These are phyloP conservation scores for Carpinus fangiana DNA, from an alignment of 306 rosid genomes.

Conservation along the genomic window DNA sequence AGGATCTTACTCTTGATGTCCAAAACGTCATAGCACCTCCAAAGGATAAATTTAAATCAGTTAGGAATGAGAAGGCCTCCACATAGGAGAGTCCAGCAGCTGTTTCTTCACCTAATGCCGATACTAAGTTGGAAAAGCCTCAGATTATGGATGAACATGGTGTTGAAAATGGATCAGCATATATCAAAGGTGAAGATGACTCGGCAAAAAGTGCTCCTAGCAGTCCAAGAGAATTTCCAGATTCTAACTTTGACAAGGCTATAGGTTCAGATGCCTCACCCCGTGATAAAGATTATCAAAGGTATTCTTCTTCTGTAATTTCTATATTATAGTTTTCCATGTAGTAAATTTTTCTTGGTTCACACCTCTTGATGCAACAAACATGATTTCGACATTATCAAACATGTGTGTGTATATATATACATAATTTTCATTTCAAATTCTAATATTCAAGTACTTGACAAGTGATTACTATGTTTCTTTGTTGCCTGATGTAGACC, in stretches of 20 bases:
- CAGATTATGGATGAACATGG: slow-evolving; percentile 51
- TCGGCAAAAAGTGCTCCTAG: slow-evolving; percentile 66
- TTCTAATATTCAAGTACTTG: not conserved
- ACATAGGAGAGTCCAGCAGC: slow-evolving; percentile 48
- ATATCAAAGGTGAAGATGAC: slow-evolving; percentile 59
- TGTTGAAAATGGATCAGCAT: slow-evolving; percentile 68
- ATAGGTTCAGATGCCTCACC: slow-evolving; percentile 64
- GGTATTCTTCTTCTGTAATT: slow-evolving; percentile 51
- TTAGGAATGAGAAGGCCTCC: slow-evolving; percentile 38
- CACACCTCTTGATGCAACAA: not conserved
- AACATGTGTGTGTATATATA: not conserved
- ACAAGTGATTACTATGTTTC: not conserved
- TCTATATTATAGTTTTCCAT: slow-evolving; percentile 15
- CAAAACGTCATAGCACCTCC: slow-evolving; percentile 72
- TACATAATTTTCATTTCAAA: not conserved
- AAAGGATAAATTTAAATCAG: slow-evolving; percentile 50
- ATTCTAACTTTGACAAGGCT: slow-evolving; percentile 56
- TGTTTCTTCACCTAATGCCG: slow-evolving; percentile 50
- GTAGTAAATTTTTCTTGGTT: slow-evolving; percentile 17
- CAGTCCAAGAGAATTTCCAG: slow-evolving; percentile 65
- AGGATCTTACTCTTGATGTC: slow-evolving; percentile 89
- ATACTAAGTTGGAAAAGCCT: slow-evolving; percentile 52
- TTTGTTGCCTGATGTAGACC: no score
- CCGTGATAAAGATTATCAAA: slow-evolving; percentile 58
- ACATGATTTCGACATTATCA: not conserved